A percentile compares a stretch with the other conserved stretches of the same genome.
phyloP scores from a whole-genome alignment of 2,329 filamentous ascomycete species.

The Coleophoma cylindrospora region DNA sequence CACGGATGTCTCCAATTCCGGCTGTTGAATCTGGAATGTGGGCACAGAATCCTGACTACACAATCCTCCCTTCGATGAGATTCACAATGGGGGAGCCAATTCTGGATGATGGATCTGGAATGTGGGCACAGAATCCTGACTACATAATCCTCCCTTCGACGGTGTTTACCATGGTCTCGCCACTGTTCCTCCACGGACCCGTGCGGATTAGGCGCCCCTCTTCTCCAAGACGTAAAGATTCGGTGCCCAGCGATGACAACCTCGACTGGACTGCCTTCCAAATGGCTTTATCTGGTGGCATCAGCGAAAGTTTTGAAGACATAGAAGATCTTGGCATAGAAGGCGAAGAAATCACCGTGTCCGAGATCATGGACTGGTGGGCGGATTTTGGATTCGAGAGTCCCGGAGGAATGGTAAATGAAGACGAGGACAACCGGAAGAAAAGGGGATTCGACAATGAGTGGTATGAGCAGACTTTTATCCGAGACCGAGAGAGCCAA shows the following conservation, averaged over 20 bases:
- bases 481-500: neutral
- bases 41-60: constrained; percentile 20
- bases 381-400: constrained; percentile 12
- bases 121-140: constrained; percentile 13
- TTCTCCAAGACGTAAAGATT: constrained; percentile 19
- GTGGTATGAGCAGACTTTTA: neutral
- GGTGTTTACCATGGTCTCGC: constrained; percentile 42
- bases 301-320: constrained; percentile 45
- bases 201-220: constrained; percentile 47
- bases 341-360: constrained; percentile 12
- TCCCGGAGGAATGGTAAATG: constrained; percentile 9
- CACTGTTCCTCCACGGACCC: constrained; percentile 47
- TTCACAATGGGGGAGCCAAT: constrained; percentile 42
- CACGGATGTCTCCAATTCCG: neutral
- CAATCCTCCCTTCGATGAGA: constrained; percentile 33
- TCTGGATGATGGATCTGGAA: neutral
- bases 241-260: constrained; percentile 34
- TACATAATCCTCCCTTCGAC: constrained; percentile 33
- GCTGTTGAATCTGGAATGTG: neutral
- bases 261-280: constrained; percentile 63
- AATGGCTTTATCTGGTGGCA: constrained; percentile 56
- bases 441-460: neutral
- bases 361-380: constrained; percentile 19
- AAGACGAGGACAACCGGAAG: constrained; percentile 1
- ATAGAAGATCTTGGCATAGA: constrained; percentile 9